phyloP scores from a whole-genome alignment of 202 grass and related monocot species.

The Bolboschoenoplectus hybrid region DNA sequence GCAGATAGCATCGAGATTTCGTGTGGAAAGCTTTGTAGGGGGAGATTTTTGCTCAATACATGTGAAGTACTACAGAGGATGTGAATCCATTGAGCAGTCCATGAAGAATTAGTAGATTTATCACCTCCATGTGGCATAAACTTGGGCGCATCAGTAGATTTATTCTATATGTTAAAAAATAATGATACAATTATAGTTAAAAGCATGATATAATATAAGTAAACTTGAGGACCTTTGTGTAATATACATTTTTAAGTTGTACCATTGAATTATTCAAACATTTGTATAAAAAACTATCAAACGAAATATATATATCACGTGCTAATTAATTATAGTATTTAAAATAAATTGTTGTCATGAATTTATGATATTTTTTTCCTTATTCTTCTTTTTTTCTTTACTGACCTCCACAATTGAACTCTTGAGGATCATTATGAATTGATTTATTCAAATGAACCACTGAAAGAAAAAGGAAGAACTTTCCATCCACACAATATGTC shows the following conservation, averaged over 20 bases:
- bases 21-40: no score
- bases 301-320: not conserved
- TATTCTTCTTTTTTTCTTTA: not conserved
- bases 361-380: not conserved
- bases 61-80: no score
- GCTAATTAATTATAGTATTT: not conserved
- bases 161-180: conserved; percentile 22
- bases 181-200: not conserved
- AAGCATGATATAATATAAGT: not conserved
- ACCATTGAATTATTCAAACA: not conserved
- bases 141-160: not conserved
- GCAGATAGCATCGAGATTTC: no score
- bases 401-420: conserved; percentile 53
- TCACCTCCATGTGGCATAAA: conserved; percentile 39
- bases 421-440: conserved; percentile 35
- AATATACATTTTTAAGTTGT: not conserved
- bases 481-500: conserved; percentile 50
- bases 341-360: conserved; percentile 1
- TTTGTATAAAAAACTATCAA: not conserved
- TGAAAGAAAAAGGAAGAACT: conserved; percentile 39
- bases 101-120: not conserved
- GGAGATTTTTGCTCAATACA: not conserved
- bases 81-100: no score
- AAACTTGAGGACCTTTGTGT: not conserved
- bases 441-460: conserved; percentile 46